phyloP scores from a whole-genome alignment of 2,329 filamentous ascomycete species.

The Aspergillaceae sp. region DNA sequence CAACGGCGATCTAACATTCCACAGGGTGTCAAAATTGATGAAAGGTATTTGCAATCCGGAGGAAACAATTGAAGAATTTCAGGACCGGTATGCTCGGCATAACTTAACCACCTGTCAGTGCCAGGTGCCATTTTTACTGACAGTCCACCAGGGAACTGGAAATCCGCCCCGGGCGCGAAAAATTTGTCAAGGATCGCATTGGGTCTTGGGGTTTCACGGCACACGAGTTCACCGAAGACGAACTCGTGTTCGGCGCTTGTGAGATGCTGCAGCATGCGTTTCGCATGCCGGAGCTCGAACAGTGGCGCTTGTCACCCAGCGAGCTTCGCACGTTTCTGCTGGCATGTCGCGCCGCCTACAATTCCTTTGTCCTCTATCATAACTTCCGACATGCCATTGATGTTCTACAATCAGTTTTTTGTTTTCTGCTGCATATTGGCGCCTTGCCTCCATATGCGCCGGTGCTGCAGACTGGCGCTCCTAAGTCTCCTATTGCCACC shows the following conservation, averaged over 20 bases:
- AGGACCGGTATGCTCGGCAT: constrained; percentile 43
- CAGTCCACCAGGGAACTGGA: constrained; percentile 49
- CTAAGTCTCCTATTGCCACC: constrained; percentile 58
- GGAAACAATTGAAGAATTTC: constrained; percentile 54
- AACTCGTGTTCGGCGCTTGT: constrained; percentile 75
- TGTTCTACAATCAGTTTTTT: constrained; percentile 86
- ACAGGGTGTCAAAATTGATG: constrained; percentile 72
- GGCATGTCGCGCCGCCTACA: constrained; percentile 88
- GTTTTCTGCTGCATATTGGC: constrained; percentile 75
- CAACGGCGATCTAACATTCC: neutral
- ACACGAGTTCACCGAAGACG: constrained; percentile 81
- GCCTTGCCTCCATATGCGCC: constrained; percentile 60
- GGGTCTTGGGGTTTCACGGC: constrained; percentile 82
- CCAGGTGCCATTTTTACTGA: constrained; percentile 6
- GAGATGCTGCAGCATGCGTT: constrained; percentile 87
- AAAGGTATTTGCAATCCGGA: constrained; percentile 71
- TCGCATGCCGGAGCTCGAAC: constrained; percentile 67
- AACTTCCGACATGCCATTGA: constrained; percentile 97
- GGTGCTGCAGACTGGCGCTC: constrained; percentile 21
- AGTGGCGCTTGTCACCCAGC: constrained; percentile 73
- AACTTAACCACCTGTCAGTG: too few species aligned
- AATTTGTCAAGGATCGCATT: constrained; percentile 58
- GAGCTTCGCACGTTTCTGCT: constrained; percentile 78
- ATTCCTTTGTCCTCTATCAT: constrained; percentile 91
- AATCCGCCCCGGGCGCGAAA: constrained; percentile 57